Evolutionary conservation across 768 basidiomycete genomes (phyloP).

Genomic region (Pleurotus cornucopiae): DNA sequence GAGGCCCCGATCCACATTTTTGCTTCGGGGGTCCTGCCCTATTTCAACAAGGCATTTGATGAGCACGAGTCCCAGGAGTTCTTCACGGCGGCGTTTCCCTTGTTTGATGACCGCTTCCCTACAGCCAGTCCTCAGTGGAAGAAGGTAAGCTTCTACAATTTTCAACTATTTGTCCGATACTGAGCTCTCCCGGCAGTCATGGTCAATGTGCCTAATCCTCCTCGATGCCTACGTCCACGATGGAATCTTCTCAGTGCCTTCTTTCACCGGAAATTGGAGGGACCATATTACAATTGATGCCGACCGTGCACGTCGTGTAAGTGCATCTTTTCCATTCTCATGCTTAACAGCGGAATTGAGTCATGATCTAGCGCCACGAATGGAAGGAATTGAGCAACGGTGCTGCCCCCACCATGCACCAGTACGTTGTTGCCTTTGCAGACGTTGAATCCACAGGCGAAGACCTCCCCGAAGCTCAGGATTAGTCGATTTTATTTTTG

Average conservation of each 20-base stretch:
- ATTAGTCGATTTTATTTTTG: not conserved
- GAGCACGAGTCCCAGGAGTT: not conserved
- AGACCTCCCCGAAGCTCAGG: not conserved
- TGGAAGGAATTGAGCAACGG: not conserved
- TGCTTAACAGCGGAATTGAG: not conserved
- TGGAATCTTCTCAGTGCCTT: no score
- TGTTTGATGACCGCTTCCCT: not conserved
- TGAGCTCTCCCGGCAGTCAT: no score
- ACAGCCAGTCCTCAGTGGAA: no score
- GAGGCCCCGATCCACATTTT: no score
- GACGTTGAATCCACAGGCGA: not conserved
- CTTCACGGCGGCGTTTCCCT: not conserved
- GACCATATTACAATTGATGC: not conserved
- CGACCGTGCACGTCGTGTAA: not conserved
- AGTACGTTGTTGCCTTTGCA: not conserved
- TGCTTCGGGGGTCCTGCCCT: no score
- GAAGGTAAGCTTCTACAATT: no score
- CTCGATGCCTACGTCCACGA: no score
- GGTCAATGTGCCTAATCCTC: no score
- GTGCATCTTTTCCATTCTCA: not conserved
- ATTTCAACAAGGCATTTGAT: not conserved
- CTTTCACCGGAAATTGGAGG: not conserved
- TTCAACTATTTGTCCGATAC: no score
- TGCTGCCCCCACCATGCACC: not conserved
- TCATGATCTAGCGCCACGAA: not conserved